phyloP scores from a whole-genome alignment of 305 asterid species.

The Rubia occidens region DNA sequence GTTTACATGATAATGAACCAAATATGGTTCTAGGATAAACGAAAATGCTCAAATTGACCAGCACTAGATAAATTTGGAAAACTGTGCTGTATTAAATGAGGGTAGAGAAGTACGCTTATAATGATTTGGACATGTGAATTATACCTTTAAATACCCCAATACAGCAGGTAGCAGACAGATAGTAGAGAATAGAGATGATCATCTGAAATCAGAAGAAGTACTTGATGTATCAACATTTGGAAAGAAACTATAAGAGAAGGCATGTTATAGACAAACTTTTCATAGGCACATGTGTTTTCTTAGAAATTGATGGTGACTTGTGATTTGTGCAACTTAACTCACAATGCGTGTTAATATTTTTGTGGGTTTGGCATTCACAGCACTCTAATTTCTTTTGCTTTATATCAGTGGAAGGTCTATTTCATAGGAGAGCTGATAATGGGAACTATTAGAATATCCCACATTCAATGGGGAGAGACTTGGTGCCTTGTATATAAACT shows the following conservation, averaged over 20 bases:
- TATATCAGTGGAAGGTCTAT: not conserved
- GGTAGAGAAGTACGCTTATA: not conserved
- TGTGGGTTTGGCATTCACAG: not conserved
- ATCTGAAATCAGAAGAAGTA: not conserved
- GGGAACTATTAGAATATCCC: too few species aligned
- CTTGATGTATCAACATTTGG: not conserved
- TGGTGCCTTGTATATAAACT: too few species aligned
- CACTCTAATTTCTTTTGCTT: not conserved
- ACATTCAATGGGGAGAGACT: too few species aligned
- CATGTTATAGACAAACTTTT: not conserved
- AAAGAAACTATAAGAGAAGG: not conserved
- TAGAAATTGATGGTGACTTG: not conserved
- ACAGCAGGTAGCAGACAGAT: not conserved
- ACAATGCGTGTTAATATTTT: too few species aligned
- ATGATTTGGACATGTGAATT: not conserved
- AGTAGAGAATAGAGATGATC: not conserved
- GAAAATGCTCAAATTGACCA: not conserved
- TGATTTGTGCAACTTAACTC: too few species aligned
- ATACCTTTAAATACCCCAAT: not conserved
- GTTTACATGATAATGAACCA: not conserved
- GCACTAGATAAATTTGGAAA: not conserved
- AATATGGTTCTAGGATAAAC: not conserved
- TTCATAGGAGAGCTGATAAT: not conserved
- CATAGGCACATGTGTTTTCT: not conserved
- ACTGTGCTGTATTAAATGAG: not conserved